A percentile compares a stretch with the other conserved stretches of the same genome.
These are phyloP conservation scores for Xylaria digitata DNA, from an alignment of 2,329 filamentous ascomycete genomes.

Conservation along the genomic window DNA sequence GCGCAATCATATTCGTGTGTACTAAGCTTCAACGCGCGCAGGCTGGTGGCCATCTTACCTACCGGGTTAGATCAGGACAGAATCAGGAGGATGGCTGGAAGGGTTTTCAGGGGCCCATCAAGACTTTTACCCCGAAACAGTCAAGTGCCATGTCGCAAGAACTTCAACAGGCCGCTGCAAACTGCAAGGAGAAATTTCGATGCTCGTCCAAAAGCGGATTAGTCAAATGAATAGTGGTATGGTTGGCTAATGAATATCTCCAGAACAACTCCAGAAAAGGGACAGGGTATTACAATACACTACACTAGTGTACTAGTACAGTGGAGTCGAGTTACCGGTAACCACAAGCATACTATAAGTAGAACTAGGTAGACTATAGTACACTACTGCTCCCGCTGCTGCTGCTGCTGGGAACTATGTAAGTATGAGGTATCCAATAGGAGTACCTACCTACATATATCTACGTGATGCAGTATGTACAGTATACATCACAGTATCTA, in stretches of 20 bases:
- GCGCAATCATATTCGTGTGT: background rate
- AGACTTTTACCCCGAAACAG: conserved; percentile 22
- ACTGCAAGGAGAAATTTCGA: conserved; percentile 26
- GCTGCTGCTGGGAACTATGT: no score
- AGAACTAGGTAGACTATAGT: no score
- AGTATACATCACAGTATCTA: no score
- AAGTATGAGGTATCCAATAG: no score
- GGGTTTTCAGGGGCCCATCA: conserved; percentile 19
- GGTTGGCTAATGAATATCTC: conserved; percentile 11
- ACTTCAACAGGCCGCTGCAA: conserved; percentile 22
- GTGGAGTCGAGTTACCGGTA: background rate
- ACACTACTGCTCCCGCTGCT: background rate
- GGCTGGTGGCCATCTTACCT: conserved; percentile 11
- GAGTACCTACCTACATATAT: no score
- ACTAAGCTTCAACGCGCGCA: conserved; percentile 7
- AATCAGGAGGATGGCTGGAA: conserved; percentile 25
- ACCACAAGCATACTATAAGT: no score
- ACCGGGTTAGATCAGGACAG: background rate
- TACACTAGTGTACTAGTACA: no score
- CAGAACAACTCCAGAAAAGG: conserved; percentile 21
- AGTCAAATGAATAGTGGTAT: conserved; percentile 31
- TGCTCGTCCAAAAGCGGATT: conserved; percentile 15
- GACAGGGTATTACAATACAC: conserved; percentile 4
- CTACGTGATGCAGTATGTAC: no score
- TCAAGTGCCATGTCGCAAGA: conserved; percentile 30